Evolutionary conservation across 2,329 filamentous ascomycete genomes (phyloP).

Genomic region (Fusarium chaquense): DNA sequence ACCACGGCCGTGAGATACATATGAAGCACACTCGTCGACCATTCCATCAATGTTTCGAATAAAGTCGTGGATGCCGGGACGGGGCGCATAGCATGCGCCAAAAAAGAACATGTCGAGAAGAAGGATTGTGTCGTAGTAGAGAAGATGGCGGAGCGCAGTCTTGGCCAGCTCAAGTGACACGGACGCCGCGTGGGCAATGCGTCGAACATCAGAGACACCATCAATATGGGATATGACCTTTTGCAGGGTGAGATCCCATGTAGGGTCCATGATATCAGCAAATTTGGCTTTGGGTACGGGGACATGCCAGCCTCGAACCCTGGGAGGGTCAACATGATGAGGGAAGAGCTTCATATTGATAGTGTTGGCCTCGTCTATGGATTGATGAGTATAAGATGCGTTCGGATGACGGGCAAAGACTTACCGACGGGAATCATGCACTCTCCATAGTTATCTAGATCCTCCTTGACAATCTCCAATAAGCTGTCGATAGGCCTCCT

Average conservation of each 20-base stretch:
- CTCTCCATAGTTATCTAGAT: constrained; percentile 96
- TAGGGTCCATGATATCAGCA: constrained; percentile 71
- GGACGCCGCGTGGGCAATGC: constrained; percentile 86
- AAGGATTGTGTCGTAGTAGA: constrained; percentile 92
- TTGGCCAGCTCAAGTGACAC: constrained; percentile 88
- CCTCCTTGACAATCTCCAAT: constrained; percentile 83
- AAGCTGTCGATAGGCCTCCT: constrained; percentile 83
- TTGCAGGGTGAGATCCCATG: constrained; percentile 81
- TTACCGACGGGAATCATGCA: constrained; percentile 97
- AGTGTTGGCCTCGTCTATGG: constrained; percentile 86
- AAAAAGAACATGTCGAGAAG: constrained; percentile 97
- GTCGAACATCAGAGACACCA: constrained; percentile 88
- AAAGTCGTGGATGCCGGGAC: constrained; percentile 81
- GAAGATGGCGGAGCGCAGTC: constrained; percentile 86
- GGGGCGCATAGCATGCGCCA: constrained; percentile 87
- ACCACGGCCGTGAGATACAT: constrained; percentile 71
- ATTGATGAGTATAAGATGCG: constrained; percentile 7
- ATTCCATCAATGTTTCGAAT: constrained; percentile 78
- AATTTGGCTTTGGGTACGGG: constrained; percentile 80
- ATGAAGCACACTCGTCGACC: constrained; percentile 88
- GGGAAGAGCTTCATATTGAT: constrained; percentile 97
- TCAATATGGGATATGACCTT: constrained; percentile 89
- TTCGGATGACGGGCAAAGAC: constrained; percentile 45
- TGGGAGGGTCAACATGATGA: constrained; percentile 79
- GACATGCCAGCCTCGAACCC: constrained; percentile 89